These are phyloP conservation scores for Cutaneotrichosporon daszewskae DNA, from an alignment of 1,284 basidiomycete genomes.

Conservation along the genomic window DNA sequence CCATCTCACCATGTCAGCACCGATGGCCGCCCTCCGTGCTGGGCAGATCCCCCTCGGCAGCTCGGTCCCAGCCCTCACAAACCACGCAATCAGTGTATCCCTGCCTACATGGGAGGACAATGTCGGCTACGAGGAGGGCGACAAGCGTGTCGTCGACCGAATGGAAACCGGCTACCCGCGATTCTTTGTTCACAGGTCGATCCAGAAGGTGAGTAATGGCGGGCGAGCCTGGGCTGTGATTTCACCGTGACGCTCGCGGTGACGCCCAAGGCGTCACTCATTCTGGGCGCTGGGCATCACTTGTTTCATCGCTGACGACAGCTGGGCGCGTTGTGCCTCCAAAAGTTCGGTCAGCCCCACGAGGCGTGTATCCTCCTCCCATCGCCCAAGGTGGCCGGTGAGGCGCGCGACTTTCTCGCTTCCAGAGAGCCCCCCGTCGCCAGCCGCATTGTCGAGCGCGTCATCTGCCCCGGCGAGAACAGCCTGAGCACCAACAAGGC, in stretches of 20 bases:
- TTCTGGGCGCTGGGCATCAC: not conserved
- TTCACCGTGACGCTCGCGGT: too few relatives aligned
- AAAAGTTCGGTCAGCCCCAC: slow-evolving; percentile 64
- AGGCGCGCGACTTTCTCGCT: slow-evolving; percentile 70
- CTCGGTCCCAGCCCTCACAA: slow-evolving; percentile 48
- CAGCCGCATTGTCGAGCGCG: slow-evolving; percentile 66
- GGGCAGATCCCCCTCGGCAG: slow-evolving; percentile 46
- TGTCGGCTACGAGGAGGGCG: slow-evolving; percentile 88
- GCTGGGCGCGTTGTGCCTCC: slow-evolving; percentile 70
- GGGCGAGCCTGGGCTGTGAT: not conserved
- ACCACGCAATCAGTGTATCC: slow-evolving; percentile 96
- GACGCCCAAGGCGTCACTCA: not conserved
- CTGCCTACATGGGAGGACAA: slow-evolving; percentile 91
- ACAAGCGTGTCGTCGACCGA: slow-evolving; percentile 68
- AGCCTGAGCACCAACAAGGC: slow-evolving; percentile 20
- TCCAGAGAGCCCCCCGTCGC: slow-evolving; percentile 50
- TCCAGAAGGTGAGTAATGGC: slow-evolving; percentile 64
- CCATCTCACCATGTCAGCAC: slow-evolving; percentile 13
- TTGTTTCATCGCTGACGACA: slow-evolving; percentile 38
- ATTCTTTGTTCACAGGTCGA: slow-evolving; percentile 88
- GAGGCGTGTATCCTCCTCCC: slow-evolving; percentile 76
- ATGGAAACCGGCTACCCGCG: slow-evolving; percentile 96
- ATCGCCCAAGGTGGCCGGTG: slow-evolving; percentile 63
- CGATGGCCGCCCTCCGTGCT: slow-evolving; percentile 12
- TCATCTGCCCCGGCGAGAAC: slow-evolving; percentile 53